Percentiles rank a stretch among this genome's conserved stretches.
These are phyloP conservation scores for Cryphonectria radicalis DNA, from an alignment of 2,329 filamentous ascomycete species.

Conservation along the genomic window DNA sequence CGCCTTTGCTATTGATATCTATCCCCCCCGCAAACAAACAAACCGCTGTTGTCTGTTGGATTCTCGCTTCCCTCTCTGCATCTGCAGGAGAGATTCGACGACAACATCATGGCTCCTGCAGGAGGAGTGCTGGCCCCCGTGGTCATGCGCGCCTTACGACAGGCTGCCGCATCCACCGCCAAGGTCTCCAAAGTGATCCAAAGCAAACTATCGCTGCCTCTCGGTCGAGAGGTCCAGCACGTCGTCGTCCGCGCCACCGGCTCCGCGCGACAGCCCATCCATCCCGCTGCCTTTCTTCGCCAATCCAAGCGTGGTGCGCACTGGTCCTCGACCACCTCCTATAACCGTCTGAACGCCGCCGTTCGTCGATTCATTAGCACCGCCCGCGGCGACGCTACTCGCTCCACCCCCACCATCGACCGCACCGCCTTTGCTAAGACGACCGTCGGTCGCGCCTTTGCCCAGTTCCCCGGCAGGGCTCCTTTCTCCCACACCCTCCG, in stretches of 20 bases:
- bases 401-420: constrained; percentile 46
- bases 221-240: constrained; percentile 52
- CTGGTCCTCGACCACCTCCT: constrained; percentile 53
- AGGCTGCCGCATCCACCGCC: constrained; percentile 46
- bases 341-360: constrained; percentile 48
- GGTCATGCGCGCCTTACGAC: constrained; percentile 59
- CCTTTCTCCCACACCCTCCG: constrained; percentile 89
- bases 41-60: background rate
- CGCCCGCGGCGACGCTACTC: constrained; percentile 41
- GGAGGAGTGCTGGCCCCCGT: constrained; percentile 62
- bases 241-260: constrained; percentile 47
- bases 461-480: constrained; percentile 71
- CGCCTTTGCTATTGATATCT: background rate
- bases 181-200: constrained; percentile 57
- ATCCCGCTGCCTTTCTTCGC: constrained; percentile 54
- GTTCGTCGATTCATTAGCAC: constrained; percentile 58
- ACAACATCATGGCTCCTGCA: constrained; percentile 55
- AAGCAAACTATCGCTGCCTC: constrained; percentile 52
- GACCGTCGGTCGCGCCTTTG: constrained; percentile 54
- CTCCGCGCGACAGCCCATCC: constrained; percentile 54
- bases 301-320: constrained; percentile 52
- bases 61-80: constrained; percentile 19
- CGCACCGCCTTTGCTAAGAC: constrained; percentile 55
- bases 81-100: constrained; percentile 30
- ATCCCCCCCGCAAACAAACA: background rate